Evolutionary conservation across 306 rosid species (phyloP).

Genomic region (Pyrus communis): DNA sequence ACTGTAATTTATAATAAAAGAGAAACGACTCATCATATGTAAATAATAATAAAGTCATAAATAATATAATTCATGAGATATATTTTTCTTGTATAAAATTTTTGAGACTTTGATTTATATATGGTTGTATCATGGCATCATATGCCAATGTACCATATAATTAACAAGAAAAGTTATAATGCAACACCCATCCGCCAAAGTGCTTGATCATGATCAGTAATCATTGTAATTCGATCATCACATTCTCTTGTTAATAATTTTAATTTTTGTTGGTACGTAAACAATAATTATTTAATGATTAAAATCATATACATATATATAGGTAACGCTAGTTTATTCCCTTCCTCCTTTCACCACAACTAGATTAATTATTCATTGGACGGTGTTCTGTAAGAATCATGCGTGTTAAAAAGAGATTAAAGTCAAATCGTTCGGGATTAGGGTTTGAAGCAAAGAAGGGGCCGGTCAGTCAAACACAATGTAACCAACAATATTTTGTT

Average conservation of each 20-base stretch:
- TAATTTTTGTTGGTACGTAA: not conserved
- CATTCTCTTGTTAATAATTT: not conserved
- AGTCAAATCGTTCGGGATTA: constrained; percentile 5
- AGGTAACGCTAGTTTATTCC: not conserved
- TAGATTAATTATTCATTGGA: not conserved
- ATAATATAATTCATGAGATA: not conserved
- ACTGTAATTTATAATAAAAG: no score
- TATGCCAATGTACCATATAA: not conserved
- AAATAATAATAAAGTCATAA: no score
- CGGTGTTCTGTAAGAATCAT: not conserved
- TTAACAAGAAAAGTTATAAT: not conserved
- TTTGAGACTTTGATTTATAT: not conserved
- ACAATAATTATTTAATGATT: constrained; percentile 2
- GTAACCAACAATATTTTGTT: not conserved
- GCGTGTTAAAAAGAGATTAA: not conserved
- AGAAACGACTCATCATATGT: no score
- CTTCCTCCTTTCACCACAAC: not conserved
- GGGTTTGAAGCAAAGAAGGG: not conserved
- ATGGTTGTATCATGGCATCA: not conserved
- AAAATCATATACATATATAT: not conserved
- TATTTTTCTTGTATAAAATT: no score
- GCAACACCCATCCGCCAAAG: not conserved
- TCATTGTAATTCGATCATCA: constrained; percentile 4
- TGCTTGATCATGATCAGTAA: constrained; percentile 5
- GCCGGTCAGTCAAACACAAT: no score